Conservation (phyloP, 257 asterid species). For the Knoxia roxburghii region DNA sequence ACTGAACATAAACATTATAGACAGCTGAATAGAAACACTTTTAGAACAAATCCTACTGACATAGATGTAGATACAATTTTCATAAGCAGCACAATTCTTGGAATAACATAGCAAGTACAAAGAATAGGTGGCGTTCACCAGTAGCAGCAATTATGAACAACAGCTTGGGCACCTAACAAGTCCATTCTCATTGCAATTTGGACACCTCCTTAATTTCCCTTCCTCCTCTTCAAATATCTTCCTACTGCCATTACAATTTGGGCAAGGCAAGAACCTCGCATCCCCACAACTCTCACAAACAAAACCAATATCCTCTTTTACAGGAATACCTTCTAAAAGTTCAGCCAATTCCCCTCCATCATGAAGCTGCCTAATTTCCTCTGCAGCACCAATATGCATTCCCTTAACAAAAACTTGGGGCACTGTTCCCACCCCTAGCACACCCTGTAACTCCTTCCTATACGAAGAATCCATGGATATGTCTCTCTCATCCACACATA, state of each 20-base stretch:
- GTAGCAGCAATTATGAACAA: slow-evolving; percentile 39
- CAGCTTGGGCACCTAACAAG: slow-evolving; percentile 68
- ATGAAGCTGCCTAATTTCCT: slow-evolving; percentile 69
- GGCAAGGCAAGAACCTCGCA: slow-evolving; percentile 78
- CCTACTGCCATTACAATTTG: slow-evolving; percentile 72
- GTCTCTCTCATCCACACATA: slow-evolving; percentile 77
- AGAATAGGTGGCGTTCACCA: slow-evolving; percentile 6
- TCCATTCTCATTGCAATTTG: slow-evolving; percentile 82
- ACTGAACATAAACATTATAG: slow-evolving; percentile 11
- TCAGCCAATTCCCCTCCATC: slow-evolving; percentile 65
- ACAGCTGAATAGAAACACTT: slow-evolving; percentile 12
- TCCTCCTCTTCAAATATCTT: slow-evolving; percentile 61
- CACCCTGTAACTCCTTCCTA: slow-evolving; percentile 63
- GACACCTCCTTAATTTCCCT: slow-evolving; percentile 52
- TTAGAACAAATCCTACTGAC: slow-evolving; percentile 7
- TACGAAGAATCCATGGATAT: slow-evolving; percentile 82
- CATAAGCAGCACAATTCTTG: slow-evolving; percentile 1
- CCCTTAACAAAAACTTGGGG: slow-evolving; percentile 75
- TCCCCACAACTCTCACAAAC: slow-evolving; percentile 88
- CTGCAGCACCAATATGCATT: slow-evolving; percentile 66
- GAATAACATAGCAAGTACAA: slow-evolving; percentile 5
- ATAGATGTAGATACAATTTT: slow-evolving; percentile 13
- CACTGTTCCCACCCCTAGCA: slow-evolving; percentile 45
- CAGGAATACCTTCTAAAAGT: slow-evolving; percentile 56
- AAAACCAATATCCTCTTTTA: slow-evolving; percentile 40